phyloP scores from a whole-genome alignment of 345 rosid species.

The Sonneratia alba region DNA sequence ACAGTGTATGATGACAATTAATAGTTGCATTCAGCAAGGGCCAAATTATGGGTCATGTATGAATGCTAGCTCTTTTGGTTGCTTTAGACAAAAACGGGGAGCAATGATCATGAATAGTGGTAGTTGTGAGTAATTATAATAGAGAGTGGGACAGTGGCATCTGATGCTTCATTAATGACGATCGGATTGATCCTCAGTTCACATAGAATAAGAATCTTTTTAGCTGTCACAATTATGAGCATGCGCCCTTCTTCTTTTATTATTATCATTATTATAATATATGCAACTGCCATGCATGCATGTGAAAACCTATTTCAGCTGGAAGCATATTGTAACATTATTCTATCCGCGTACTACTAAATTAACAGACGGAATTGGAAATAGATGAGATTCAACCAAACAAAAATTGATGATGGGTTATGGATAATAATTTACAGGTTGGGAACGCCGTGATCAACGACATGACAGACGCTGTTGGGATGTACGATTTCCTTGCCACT shows the following conservation, averaged over 20 bases:
- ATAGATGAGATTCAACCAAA: too few species aligned
- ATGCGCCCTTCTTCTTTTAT: too few species aligned
- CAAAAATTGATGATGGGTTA: neutral
- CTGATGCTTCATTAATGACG: neutral
- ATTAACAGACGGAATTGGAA: too few species aligned
- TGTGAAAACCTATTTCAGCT: too few species aligned
- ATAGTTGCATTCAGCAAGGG: too few species aligned
- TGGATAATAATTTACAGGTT: conserved; percentile 26
- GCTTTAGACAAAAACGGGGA: neutral
- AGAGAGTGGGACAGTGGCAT: neutral
- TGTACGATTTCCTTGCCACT: conserved; percentile 49
- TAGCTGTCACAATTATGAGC: neutral
- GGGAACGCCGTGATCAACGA: conserved; percentile 81
- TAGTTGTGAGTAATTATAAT: neutral
- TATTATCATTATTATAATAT: too few species aligned
- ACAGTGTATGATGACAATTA: too few species aligned
- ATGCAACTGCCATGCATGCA: too few species aligned
- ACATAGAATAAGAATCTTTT: conserved; percentile 1
- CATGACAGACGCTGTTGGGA: conserved; percentile 56
- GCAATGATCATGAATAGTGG: too few species aligned
- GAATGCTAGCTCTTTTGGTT: neutral
- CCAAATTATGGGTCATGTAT: too few species aligned
- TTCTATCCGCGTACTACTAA: too few species aligned
- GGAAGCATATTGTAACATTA: too few species aligned
- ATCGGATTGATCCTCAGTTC: neutral